These are phyloP conservation scores for Pestalotiopsis fici DNA, from an alignment of 2,329 filamentous ascomycete species.

Conservation along the genomic window DNA sequence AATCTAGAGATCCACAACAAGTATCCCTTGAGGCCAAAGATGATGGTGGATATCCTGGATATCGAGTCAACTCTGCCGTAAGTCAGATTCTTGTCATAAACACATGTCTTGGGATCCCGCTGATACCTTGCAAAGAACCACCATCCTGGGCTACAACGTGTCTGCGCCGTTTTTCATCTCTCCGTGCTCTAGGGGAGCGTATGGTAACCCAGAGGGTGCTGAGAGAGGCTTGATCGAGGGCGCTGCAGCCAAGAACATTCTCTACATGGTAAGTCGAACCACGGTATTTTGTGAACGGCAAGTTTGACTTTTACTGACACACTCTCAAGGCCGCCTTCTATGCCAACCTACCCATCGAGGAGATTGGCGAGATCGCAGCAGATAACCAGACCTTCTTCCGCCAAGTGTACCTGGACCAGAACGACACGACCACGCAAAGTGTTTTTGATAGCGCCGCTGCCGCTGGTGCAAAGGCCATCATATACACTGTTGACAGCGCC, in stretches of 20 bases:
- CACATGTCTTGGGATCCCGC: background rate
- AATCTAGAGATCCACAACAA: constrained; percentile 56
- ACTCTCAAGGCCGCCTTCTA: constrained; percentile 33
- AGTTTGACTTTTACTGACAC: background rate
- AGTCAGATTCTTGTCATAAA: constrained; percentile 5
- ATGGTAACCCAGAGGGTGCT: constrained; percentile 41
- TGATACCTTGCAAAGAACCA: constrained; percentile 36
- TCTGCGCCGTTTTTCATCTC: constrained; percentile 57
- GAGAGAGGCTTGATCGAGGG: constrained; percentile 52
- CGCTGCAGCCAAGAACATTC: constrained; percentile 45
- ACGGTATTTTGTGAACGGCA: background rate
- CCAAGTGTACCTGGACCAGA: constrained; percentile 30
- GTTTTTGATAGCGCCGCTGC: constrained; percentile 14
- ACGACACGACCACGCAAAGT: constrained; percentile 12
- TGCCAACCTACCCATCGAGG: constrained; percentile 33
- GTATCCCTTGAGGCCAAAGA: constrained; percentile 47
- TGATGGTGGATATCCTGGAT: constrained; percentile 50
- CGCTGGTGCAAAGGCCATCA: constrained; percentile 17
- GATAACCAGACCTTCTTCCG: constrained; percentile 15
- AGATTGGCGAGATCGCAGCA: constrained; percentile 37
- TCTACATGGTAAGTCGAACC: constrained; percentile 43
- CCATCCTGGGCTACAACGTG: constrained; percentile 54
- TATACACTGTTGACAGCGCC: constrained; percentile 19
- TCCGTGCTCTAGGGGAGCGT: constrained; percentile 46
- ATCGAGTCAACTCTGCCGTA: constrained; percentile 38